Conservation (phyloP, 306 rosid genomes). For the Acacia melanoxylon region DNA sequence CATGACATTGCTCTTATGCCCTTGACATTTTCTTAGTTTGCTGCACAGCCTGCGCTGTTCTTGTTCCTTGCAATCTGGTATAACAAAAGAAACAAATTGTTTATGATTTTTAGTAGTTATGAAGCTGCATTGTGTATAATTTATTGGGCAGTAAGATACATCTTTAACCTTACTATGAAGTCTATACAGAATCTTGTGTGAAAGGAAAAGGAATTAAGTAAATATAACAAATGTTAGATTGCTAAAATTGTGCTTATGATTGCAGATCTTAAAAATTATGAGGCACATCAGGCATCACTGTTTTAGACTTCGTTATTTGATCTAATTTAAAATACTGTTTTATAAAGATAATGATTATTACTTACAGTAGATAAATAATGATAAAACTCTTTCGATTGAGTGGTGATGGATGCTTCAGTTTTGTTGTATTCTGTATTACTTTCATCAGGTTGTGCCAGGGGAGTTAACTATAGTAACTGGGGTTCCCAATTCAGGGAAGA, state of each 20-base stretch:
- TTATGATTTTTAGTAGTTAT: neutral
- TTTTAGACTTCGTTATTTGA: neutral
- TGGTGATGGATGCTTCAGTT: conserved; percentile 7
- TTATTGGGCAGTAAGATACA: neutral
- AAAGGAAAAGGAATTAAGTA: neutral
- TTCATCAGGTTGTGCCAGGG: conserved; percentile 86
- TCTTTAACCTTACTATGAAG: neutral
- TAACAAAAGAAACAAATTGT: neutral
- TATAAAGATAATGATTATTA: conserved; percentile 2
- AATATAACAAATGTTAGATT: neutral
- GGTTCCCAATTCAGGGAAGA: conserved; percentile 97
- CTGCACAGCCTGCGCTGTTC: neutral
- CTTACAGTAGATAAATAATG: neutral
- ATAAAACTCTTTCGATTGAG: neutral
- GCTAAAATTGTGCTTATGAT: neutral
- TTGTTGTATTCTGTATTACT: conserved; percentile 20
- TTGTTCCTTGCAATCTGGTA: neutral
- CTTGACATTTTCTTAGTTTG: neutral
- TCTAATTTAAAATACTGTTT: conserved; percentile 14
- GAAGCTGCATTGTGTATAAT: neutral
- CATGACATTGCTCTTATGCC: neutral
- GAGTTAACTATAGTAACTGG: conserved; percentile 93
- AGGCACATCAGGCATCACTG: neutral
- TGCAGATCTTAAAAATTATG: neutral
- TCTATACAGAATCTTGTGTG: neutral